Base-by-base conservation (phyloP, 2,329 filamentous ascomycete genomes). In the Mycosphaerella sp. region DNA sequence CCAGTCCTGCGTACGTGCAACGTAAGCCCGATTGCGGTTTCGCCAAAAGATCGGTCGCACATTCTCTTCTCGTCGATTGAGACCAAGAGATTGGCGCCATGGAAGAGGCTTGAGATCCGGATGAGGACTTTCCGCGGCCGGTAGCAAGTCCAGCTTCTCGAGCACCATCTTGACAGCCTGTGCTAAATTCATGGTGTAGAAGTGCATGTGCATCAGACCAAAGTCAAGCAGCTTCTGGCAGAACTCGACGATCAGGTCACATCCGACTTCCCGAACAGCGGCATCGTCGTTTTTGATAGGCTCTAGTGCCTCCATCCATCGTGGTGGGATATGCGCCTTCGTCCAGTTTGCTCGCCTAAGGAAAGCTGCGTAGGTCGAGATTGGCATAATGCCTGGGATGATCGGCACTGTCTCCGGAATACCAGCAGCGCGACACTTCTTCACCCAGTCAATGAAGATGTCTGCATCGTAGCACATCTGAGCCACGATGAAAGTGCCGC, bases 391-490 rank as follows among this genome's bases (percentile, higher is more conserved):
- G 18, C 89, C 89, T 2, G 87, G 86, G 43, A 94, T 80, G 59
- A 95, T 93, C 13, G 87, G 87, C 28, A 93, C 76, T 21, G 74
- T 84, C 13, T 67, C 64, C 9, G 65, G 64, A 65, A 98, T 91
- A 42, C 93, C 93, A 64, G 82, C 84, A 46, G 84, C 88, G 44
- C 90, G 85, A 53, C 91, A 89, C 68, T 87, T 93, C 60, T 80
- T 76, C 34, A 94, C 86, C 93, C 93, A 98, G 47, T 84, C 80
- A 48, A 97, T 72, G 71, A 98, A 98, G 67, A 93, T 91, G 65
- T 98, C 91, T 44, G 82, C 90, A 65, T 98, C 91, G 75, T 98
- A 98, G 73, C 97, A 97, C 93, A 98, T 98, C 73, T 98, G 93
- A 0, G 93, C 97, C 48, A 98, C 87, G 58, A 98, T 87, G 68